Conservation (phyloP, 176 grass and related monocot genomes). For the Paspalum notatum region DNA sequence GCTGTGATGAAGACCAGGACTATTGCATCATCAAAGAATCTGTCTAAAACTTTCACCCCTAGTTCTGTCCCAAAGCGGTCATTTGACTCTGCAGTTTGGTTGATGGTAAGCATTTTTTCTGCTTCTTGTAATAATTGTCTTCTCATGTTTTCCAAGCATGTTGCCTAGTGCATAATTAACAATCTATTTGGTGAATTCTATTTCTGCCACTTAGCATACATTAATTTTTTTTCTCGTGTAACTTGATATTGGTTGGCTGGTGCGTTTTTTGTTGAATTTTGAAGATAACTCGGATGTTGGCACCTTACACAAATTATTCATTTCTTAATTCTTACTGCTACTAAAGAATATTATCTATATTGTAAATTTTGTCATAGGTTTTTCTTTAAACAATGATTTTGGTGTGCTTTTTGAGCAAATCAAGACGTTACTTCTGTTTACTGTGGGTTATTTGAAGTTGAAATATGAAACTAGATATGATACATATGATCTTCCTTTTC, state of each 20-base stretch:
- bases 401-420: conserved; percentile 6
- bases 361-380: background rate
- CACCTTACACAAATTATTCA: background rate
- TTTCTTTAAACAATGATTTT: conserved; percentile 6
- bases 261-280: background rate
- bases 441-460: conserved; percentile 11
- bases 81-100: conserved; percentile 86
- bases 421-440: conserved; percentile 15
- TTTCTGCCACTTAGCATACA: background rate
- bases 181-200: conserved; percentile 11
- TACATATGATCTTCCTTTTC: conserved; percentile 47
- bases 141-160: background rate
- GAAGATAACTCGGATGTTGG: background rate
- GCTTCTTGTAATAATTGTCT: conserved; percentile 28
- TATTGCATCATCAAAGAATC: conserved; percentile 78
- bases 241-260: background rate
- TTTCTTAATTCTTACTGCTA: conserved; percentile 11
- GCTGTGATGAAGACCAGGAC: conserved; percentile 64
- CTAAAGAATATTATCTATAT: conserved; percentile 15
- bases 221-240: background rate
- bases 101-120: conserved; percentile 67
- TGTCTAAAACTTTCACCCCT: conserved; percentile 58
- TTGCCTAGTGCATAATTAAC: background rate
- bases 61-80: conserved; percentile 76
- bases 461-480: conserved; percentile 30